Evolutionary conservation across 805 yeast species (phyloP).

Genomic region (Yamadazyma akitaensis): DNA sequence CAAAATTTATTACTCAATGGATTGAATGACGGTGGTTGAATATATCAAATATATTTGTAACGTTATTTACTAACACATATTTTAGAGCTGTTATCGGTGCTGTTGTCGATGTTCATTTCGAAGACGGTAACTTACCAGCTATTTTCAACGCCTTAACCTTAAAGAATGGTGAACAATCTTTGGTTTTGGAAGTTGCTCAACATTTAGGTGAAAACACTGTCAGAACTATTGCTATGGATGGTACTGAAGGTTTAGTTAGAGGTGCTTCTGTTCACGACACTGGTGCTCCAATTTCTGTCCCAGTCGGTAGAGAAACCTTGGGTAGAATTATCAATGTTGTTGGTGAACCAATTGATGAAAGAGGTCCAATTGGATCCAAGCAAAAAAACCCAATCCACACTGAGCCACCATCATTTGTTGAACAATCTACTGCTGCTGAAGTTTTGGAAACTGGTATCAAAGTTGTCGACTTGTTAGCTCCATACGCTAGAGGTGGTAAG

Average conservation of each 20-base stretch:
- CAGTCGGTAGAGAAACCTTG: conserved; percentile 98
- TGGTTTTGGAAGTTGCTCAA: conserved; percentile 98
- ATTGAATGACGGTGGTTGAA: not conserved
- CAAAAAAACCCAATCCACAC: conserved; percentile 97
- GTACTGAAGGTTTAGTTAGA: conserved; percentile 99
- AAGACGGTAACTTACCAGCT: conserved; percentile 95
- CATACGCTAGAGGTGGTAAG: conserved; percentile 99
- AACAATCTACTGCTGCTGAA: conserved; percentile 97
- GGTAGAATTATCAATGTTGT: conserved; percentile 97
- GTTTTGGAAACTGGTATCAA: conserved; percentile 99
- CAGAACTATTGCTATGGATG: conserved; percentile 99
- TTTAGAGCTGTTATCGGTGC: conserved; percentile 96
- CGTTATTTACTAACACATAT: conserved; percentile 31
- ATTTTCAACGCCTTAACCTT: conserved; percentile 95
- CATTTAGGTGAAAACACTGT: conserved; percentile 99
- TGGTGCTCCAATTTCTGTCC: conserved; percentile 98
- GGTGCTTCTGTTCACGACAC: conserved; percentile 91
- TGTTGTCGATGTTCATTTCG: conserved; percentile 98
- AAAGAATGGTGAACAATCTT: conserved; percentile 70
- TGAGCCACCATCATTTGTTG: conserved; percentile 94
- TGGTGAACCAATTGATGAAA: conserved; percentile 99
- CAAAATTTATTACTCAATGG: not conserved
- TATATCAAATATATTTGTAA: not conserved
- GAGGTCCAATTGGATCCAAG: conserved; percentile 95
- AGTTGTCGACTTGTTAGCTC: conserved; percentile 98